phyloP scores from a whole-genome alignment of 2,329 filamentous ascomycete genomes.

The Falciphora oryzae region DNA sequence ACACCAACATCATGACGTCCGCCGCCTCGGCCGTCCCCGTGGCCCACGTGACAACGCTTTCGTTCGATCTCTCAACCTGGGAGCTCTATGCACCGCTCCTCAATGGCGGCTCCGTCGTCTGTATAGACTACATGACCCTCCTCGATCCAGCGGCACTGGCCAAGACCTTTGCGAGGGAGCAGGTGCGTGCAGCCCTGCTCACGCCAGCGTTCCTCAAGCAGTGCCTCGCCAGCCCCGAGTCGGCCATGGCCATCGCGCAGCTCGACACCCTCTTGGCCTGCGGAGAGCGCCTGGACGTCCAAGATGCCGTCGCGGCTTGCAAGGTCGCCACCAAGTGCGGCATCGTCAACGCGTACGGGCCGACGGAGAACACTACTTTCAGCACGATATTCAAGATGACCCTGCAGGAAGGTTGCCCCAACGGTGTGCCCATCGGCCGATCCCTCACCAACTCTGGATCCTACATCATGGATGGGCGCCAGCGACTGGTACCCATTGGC shows the following conservation, averaged over 20 bases:
- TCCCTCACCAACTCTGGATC: conserved; percentile 15
- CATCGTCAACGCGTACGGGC: conserved; percentile 1
- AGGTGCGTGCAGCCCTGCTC: neutral
- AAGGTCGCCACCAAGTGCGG: neutral
- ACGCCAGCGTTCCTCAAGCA: neutral
- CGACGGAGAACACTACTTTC: conserved; percentile 5
- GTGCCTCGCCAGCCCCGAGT: neutral
- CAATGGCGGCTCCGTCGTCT: neutral
- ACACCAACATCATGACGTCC: neutral
- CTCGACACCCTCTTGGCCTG: neutral
- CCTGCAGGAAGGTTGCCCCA: neutral
- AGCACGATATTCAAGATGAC: conserved; percentile 6
- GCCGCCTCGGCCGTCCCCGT: neutral
- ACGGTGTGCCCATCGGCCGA: conserved; percentile 8
- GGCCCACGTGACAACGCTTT: neutral
- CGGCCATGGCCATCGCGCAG: neutral
- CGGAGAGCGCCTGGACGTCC: neutral
- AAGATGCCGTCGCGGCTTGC: neutral
- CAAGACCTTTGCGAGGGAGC: neutral
- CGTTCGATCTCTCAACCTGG: neutral
- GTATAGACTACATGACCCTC: neutral
- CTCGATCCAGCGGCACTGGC: neutral
- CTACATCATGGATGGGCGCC: conserved; percentile 34
- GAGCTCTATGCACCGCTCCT: neutral
- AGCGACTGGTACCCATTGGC: conserved; percentile 25